Conservation (phyloP, 192 early-diverging fungal species). For the Gonapodya sp. region DNA sequence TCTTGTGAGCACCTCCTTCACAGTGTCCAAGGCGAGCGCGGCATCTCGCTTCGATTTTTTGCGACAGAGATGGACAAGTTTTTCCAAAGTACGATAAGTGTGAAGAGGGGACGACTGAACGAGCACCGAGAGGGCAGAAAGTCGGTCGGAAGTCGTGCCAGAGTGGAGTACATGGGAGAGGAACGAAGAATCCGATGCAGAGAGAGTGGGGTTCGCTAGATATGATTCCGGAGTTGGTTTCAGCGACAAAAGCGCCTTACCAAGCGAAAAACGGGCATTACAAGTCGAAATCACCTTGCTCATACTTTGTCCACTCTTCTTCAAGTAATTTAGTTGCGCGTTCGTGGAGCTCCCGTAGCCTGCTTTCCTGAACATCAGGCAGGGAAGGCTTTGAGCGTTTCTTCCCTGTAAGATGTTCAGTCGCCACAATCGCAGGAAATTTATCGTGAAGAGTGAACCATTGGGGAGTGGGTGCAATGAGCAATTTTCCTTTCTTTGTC, state of each 20-base stretch:
- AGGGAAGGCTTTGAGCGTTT: neutral
- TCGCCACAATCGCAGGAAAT: neutral
- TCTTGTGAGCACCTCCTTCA: conserved; percentile 81
- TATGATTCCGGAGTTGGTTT: neutral
- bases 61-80: conserved; percentile 72
- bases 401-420: neutral
- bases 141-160: conserved; percentile 87
- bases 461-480: neutral
- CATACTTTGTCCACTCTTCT: neutral
- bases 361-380: neutral
- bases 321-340: conserved; percentile 11
- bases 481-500: neutral
- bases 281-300: neutral
- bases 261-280: neutral
- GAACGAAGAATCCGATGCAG: conserved; percentile 75
- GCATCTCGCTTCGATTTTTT: conserved; percentile 88
- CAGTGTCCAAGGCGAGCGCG: conserved; percentile 68
- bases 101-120: conserved; percentile 90
- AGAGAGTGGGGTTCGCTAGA: conserved; percentile 31
- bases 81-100: conserved; percentile 53
- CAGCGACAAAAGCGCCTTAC: too few species aligned
- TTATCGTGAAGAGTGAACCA: neutral
- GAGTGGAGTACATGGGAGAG: conserved; percentile 77
- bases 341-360: neutral
- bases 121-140: conserved; percentile 85